Evolutionary conservation across 495 filamentous ascomycete species (phyloP).

Genomic region (Tuber aestivum): DNA sequence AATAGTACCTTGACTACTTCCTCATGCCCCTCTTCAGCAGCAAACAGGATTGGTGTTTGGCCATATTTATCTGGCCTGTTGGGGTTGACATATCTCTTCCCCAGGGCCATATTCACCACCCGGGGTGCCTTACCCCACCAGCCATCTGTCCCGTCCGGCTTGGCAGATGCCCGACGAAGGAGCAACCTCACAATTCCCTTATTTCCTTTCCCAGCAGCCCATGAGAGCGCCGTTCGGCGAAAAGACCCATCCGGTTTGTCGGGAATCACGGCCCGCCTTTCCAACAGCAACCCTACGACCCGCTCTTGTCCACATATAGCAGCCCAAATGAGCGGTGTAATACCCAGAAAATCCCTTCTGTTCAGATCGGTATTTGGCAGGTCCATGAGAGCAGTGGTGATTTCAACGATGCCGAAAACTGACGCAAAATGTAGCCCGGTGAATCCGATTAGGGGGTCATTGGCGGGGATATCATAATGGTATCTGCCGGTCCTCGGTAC

Average conservation of each 20-base stretch:
- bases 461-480: neutral
- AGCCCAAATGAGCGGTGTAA: neutral
- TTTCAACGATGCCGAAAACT: neutral
- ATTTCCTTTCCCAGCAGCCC: neutral
- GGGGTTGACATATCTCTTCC: neutral
- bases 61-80: neutral
- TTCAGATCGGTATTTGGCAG: neutral
- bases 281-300: neutral
- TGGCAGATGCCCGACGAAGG: neutral
- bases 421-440: neutral
- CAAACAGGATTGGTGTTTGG: neutral
- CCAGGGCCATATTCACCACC: neutral
- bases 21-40: neutral
- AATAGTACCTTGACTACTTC: neutral
- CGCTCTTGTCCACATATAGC: neutral
- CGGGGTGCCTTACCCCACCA: neutral
- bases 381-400: neutral
- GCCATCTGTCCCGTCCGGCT: neutral
- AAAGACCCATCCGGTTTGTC: neutral
- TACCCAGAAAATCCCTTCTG: neutral
- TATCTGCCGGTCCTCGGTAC: neutral
- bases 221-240: neutral
- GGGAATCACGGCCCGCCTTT: neutral
- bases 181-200: neutral
- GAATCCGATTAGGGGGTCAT: neutral